Evolutionary conservation across 306 rosid genomes (phyloP).

Genomic region (Canavalia ensiformis): DNA sequence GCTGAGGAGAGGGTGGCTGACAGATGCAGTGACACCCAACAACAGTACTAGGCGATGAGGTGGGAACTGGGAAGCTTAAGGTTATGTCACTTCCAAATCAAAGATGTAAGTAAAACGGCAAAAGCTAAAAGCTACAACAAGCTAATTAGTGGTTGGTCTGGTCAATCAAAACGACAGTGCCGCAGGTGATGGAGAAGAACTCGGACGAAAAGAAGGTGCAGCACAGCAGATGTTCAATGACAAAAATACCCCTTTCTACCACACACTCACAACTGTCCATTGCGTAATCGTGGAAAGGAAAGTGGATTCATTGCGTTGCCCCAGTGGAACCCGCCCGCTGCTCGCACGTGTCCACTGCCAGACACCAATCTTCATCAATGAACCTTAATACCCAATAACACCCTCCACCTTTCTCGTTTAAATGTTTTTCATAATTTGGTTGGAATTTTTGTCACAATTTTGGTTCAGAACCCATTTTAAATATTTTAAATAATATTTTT

Average conservation of each 20-base stretch:
- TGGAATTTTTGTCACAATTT: too few species aligned
- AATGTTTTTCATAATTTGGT: background rate
- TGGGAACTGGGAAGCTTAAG: background rate
- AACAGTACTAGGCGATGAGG: background rate
- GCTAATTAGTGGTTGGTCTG: background rate
- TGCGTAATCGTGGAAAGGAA: background rate
- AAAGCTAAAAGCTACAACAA: background rate
- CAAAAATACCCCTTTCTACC: background rate
- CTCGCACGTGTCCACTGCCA: slow-evolving; percentile 26
- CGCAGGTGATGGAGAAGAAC: slow-evolving; percentile 26
- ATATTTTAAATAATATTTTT: too few species aligned
- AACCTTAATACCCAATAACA: background rate
- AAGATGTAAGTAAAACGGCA: slow-evolving; percentile 9
- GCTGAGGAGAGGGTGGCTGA: background rate
- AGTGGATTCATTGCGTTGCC: slow-evolving; percentile 6
- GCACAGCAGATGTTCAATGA: background rate
- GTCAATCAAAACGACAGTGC: slow-evolving; percentile 42
- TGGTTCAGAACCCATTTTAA: too few species aligned
- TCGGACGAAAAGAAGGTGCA: background rate
- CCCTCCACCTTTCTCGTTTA: background rate
- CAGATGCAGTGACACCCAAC: background rate
- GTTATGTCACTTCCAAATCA: slow-evolving; percentile 34
- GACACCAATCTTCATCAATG: background rate
- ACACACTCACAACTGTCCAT: background rate
- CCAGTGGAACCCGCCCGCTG: slow-evolving; percentile 5